Evolutionary conservation across 202 grass and related monocot species (phyloP), one percentile per base, ranked within the genome.

Genomic region (Musa balbisiana): DNA sequence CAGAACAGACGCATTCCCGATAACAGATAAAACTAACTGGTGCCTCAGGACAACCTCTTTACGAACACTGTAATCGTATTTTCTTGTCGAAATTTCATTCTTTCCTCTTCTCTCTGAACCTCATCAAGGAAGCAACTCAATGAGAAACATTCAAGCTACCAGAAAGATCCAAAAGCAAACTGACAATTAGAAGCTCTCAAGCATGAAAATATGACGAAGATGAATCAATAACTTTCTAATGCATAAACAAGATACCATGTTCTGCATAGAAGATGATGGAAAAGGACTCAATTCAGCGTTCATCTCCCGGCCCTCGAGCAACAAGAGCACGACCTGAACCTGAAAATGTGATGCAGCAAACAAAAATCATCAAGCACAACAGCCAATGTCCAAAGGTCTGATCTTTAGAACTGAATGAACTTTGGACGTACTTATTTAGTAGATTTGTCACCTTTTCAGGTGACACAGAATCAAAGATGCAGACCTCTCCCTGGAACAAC

Each of bases 391-490:
- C 49, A 65, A 21, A 22, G 0, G 16, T 11, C 11, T 51, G 8
- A 51, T 19, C 67, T 51, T n/a, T 21, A 10, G 43, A 70, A 70
- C 43, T 70, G 3, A 14, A 51, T 26, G 33, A 33, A 70, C 33
- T n/a, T 43, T 17, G 8, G 8, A 51, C 49, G 51, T 33, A 70
- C 9, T 8, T 6, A 25, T 43, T n/a, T 10, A 8, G 55, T 72
- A 81, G 67, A 64, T 54, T 74, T 53, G 53, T 73, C 69, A 91
- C 85, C 89, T 91, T 88, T 72, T 86, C 78, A 54, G 85, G 80
- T 53, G 89, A 76, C 72, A 91, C 89, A 71, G 89, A 84, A 73
- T 91, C 89, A 83, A 91, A 91, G 78, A 91, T 81, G 83, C 66
- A 88, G 81, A 88, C 85, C 64, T 85, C 83, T 60, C 86, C 89